Percentiles rank a stretch among this genome's conserved stretches.
Conservation (phyloP, 805 yeast genomes). For the Pichia occidentalis region DNA sequence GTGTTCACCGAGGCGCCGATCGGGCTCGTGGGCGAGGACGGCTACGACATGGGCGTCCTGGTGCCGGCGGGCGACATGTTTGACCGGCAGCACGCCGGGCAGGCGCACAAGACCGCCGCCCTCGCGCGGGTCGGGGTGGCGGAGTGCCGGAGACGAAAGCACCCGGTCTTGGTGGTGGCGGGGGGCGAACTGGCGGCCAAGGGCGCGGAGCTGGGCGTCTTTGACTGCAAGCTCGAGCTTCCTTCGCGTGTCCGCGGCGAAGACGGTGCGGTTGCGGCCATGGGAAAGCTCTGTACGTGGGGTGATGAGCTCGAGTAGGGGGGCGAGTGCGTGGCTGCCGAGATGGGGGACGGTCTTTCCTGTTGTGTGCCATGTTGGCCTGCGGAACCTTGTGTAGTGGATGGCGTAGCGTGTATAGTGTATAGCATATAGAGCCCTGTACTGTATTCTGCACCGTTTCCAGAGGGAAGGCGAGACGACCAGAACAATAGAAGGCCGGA, state of each 20-base stretch:
- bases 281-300: no score
- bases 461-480: neutral
- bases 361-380: no score
- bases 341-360: neutral
- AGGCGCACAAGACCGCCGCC: neutral
- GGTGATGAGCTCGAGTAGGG: no score
- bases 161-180: conserved; percentile 1
- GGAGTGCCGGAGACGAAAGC: neutral
- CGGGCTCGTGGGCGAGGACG: conserved; percentile 38
- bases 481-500: no score
- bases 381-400: no score
- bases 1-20: conserved; percentile 65
- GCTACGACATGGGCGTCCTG: conserved; percentile 63
- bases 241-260: no score
- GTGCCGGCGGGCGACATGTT: conserved; percentile 64
- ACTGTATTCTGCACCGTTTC: no score
- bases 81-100: conserved; percentile 22
- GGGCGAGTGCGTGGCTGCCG: no score
- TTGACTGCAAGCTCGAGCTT: no score
- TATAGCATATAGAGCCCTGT: no score
- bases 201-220: no score
- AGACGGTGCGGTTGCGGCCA: neutral
- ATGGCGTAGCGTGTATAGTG: no score
- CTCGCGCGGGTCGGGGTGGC: neutral
- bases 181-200: conserved; percentile 3